These are phyloP conservation scores for Cicer yamashitae DNA, from an alignment of 306 rosid species.

Conservation along the genomic window DNA sequence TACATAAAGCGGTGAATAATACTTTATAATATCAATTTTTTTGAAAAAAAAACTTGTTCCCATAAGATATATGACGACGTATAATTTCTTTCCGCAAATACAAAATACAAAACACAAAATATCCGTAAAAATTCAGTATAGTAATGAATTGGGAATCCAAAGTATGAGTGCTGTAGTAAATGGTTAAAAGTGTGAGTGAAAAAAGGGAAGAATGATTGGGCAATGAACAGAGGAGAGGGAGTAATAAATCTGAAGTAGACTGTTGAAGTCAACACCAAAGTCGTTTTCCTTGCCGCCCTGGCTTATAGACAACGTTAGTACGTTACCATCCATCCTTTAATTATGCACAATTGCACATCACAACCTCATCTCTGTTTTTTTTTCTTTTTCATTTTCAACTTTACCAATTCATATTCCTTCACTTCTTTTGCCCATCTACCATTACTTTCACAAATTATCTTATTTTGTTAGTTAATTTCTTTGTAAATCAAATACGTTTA, in stretches of 20 bases:
- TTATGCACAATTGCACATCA: not conserved
- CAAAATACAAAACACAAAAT: too few relatives aligned
- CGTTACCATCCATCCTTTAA: constrained; percentile 7
- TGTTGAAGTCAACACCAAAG: constrained; percentile 64
- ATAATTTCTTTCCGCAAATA: too few relatives aligned
- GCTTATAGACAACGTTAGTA: constrained; percentile 43
- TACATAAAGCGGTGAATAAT: too few relatives aligned
- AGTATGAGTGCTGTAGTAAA: constrained; percentile 23
- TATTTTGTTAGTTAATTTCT: not conserved
- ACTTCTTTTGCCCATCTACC: not conserved
- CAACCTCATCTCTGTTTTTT: not conserved
- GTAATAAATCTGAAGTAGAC: constrained; percentile 48
- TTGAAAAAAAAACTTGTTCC: too few relatives aligned
- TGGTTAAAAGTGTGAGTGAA: constrained; percentile 34
- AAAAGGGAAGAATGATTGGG: constrained; percentile 42
- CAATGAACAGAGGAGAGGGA: constrained; percentile 49
- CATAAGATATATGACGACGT: too few relatives aligned
- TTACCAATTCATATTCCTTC: not conserved
- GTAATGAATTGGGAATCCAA: constrained; percentile 37
- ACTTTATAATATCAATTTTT: too few relatives aligned
- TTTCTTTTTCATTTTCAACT: constrained; percentile 15
- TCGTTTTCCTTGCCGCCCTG: constrained; percentile 53
- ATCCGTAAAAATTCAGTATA: not conserved
- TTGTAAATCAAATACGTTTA: too few relatives aligned
- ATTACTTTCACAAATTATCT: constrained; percentile 36